Evolutionary conservation across 2,329 filamentous ascomycete species (phyloP).

Genomic region (Epichloe elymi): DNA sequence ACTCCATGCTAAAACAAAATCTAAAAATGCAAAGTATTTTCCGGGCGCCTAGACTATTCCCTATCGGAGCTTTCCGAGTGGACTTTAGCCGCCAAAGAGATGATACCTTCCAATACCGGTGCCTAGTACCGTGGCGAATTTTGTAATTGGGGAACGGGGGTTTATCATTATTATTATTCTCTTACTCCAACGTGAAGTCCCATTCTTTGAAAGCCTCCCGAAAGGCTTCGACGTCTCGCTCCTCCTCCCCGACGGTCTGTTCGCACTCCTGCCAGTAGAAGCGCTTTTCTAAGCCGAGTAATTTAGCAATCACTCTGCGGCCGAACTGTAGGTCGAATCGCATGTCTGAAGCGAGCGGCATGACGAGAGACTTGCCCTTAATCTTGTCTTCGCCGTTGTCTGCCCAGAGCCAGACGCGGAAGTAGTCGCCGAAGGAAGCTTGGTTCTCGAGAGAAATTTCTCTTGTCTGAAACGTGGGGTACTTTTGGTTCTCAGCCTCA

Average conservation of each 20-base stretch:
- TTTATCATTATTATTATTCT: no score
- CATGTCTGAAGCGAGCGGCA: constrained; percentile 57
- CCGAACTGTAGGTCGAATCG: constrained; percentile 89
- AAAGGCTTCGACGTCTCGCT: constrained; percentile 62
- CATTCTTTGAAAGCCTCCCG: constrained; percentile 71
- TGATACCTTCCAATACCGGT: no score
- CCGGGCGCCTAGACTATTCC: not conserved
- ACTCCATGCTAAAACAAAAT: not conserved
- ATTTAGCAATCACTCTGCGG: constrained; percentile 73
- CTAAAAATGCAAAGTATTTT: not conserved
- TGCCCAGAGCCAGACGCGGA: constrained; percentile 71
- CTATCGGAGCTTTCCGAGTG: not conserved
- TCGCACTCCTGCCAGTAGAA: constrained; percentile 73
- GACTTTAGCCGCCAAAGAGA: not conserved
- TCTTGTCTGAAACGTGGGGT: constrained; percentile 35
- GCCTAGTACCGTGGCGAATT: no score
- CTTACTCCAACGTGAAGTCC: constrained; percentile 55
- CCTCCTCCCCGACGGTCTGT: constrained; percentile 68
- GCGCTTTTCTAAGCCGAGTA: constrained; percentile 68
- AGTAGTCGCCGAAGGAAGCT: constrained; percentile 49
- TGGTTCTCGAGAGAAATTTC: constrained; percentile 38
- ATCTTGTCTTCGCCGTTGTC: constrained; percentile 39
- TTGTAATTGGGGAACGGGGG: no score
- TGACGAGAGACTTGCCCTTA: constrained; percentile 52
- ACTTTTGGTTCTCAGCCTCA: constrained; percentile 62